These are phyloP conservation scores for Sporisorium sorghi DNA, from an alignment of 1,284 basidiomycete genomes.

Conservation along the genomic window DNA sequence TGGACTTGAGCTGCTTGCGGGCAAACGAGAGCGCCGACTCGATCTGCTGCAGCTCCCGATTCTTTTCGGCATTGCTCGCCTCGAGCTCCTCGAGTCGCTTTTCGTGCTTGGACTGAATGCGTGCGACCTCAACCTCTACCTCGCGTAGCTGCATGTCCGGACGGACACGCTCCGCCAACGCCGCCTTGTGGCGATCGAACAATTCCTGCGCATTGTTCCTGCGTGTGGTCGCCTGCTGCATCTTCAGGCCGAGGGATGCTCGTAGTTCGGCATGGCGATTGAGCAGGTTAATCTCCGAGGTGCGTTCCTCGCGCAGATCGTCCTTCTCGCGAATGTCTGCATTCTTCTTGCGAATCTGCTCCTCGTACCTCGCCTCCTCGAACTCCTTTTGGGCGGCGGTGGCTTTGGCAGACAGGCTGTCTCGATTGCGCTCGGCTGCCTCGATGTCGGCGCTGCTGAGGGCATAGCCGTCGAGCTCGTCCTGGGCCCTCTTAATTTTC, in stretches of 20 bases:
- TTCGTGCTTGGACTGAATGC: slow-evolving; percentile 70
- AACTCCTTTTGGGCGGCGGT: slow-evolving; percentile 47
- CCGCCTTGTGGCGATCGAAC: slow-evolving; percentile 72
- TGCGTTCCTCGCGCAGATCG: slow-evolving; percentile 78
- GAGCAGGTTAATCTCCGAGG: slow-evolving; percentile 78
- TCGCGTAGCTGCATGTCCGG: slow-evolving; percentile 75
- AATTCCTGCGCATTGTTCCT: slow-evolving; percentile 34
- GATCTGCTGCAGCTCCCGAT: slow-evolving; percentile 52
- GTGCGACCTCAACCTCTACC: slow-evolving; percentile 80
- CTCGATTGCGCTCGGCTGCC: slow-evolving; percentile 42
- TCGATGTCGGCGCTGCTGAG: slow-evolving; percentile 47
- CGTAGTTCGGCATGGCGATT: slow-evolving; percentile 85
- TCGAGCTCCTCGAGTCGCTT: slow-evolving; percentile 43
- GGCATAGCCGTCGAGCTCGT: slow-evolving; percentile 50
- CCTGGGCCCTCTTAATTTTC: slow-evolving; percentile 51
- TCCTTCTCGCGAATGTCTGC: slow-evolving; percentile 77
- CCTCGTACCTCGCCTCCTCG: slow-evolving; percentile 75
- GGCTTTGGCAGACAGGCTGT: slow-evolving; percentile 35
- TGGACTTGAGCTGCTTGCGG: slow-evolving; percentile 74
- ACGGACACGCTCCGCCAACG: slow-evolving; percentile 77
- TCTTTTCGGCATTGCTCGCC: slow-evolving; percentile 37
- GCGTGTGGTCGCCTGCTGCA: slow-evolving; percentile 29
- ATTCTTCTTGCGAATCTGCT: slow-evolving; percentile 76
- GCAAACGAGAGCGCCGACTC: slow-evolving; percentile 56
- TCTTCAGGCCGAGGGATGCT: slow-evolving; percentile 82